A percentile compares a stretch with the other conserved stretches of the same genome.
Conservation (phyloP, 768 basidiomycete species). For the Pisolithus marmoratus region DNA sequence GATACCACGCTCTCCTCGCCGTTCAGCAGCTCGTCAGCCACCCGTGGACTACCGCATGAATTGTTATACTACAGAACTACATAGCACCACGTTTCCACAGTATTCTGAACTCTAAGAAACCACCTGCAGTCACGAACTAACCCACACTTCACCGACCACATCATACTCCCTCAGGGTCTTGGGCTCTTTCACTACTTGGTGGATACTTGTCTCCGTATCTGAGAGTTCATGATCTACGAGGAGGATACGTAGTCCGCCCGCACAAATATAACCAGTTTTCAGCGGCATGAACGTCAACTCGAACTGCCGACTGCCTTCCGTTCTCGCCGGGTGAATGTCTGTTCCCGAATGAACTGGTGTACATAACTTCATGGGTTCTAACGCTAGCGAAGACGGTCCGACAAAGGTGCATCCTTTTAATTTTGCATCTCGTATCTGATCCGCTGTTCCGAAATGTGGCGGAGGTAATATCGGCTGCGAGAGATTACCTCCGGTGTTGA, state of each 20-base stretch:
- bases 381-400: slow-evolving; percentile 46
- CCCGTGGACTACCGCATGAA: slow-evolving; percentile 57
- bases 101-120: neutral
- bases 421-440: slow-evolving; percentile 29
- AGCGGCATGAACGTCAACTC: slow-evolving; percentile 57
- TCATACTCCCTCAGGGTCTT: slow-evolving; percentile 65
- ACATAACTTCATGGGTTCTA: slow-evolving; percentile 39
- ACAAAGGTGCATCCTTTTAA: slow-evolving; percentile 36
- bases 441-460: slow-evolving; percentile 39
- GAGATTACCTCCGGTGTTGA: neutral
- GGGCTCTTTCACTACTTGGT: slow-evolving; percentile 30
- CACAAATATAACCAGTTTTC: slow-evolving; percentile 50
- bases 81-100: neutral
- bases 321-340: slow-evolving; percentile 19
- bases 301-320: slow-evolving; percentile 49
- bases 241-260: slow-evolving; percentile 70
- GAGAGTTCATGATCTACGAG: slow-evolving; percentile 51
- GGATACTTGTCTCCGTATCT: slow-evolving; percentile 21
- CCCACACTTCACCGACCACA: slow-evolving; percentile 67
- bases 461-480: slow-evolving; percentile 32
- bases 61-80: neutral
- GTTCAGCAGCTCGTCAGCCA: slow-evolving; percentile 92
- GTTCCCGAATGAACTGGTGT: slow-evolving; percentile 4
- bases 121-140: slow-evolving; percentile 28
- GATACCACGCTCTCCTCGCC: slow-evolving; percentile 86